These are phyloP conservation scores for Paraleonurus japonicus DNA, from an alignment of 257 asterid genomes.

Conservation along the genomic window DNA sequence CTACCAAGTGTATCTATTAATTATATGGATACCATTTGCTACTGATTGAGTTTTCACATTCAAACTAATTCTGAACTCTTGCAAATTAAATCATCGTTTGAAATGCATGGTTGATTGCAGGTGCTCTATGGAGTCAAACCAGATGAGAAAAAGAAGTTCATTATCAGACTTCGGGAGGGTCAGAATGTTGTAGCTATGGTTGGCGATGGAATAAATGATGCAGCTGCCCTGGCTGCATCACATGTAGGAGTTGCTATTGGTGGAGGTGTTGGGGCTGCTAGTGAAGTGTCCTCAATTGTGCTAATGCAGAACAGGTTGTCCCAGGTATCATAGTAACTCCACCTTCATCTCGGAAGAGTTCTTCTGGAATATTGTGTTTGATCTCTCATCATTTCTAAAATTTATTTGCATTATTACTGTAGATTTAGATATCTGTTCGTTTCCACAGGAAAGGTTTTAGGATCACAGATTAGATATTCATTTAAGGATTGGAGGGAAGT, in stretches of 20 bases:
- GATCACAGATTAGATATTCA: background rate
- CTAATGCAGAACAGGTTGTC: constrained; percentile 90
- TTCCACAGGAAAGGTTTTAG: background rate
- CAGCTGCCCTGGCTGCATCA: constrained; percentile 96
- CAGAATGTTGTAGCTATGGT: constrained; percentile 93
- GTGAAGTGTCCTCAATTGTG: constrained; percentile 94
- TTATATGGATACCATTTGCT: background rate
- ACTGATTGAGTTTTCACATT: background rate
- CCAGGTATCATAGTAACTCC: constrained; percentile 54
- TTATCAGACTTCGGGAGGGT: constrained; percentile 62
- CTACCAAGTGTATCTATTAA: background rate
- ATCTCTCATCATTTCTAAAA: constrained; percentile 2
- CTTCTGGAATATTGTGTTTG: background rate
- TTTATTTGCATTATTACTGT: background rate
- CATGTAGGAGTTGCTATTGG: constrained; percentile 96
- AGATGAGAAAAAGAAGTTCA: constrained; percentile 74
- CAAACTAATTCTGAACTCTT: background rate
- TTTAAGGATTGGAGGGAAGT: background rate
- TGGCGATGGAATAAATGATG: constrained; percentile 98
- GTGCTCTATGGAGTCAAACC: constrained; percentile 87
- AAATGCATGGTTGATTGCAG: constrained; percentile 47
- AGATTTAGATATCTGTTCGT: background rate
- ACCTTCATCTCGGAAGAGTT: constrained; percentile 14
- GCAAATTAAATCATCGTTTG: background rate
- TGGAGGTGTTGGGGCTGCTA: constrained; percentile 97